phyloP scores from a whole-genome alignment of 306 rosid species.

The Cucurbita argyrosperma region DNA sequence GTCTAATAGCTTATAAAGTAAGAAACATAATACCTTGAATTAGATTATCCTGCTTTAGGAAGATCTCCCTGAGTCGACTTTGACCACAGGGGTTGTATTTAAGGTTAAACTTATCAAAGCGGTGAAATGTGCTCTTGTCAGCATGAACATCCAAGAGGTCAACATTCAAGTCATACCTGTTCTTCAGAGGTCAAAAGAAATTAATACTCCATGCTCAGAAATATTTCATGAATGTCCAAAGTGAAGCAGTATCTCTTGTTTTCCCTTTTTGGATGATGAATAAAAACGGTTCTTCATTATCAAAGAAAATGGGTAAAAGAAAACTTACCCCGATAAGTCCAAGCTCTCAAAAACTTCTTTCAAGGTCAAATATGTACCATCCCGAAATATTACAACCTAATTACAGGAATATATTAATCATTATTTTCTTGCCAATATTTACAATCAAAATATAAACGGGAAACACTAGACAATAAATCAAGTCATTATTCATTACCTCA shows the following conservation, averaged over 20 bases:
- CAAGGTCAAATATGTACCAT: slow-evolving; percentile 95
- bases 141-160: slow-evolving; percentile 99
- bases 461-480: background rate
- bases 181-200: slow-evolving; percentile 12
- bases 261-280: background rate
- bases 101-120: slow-evolving; percentile 95
- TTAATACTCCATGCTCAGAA: background rate
- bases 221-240: background rate
- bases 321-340: slow-evolving; percentile 75
- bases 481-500: slow-evolving; percentile 45
- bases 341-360: slow-evolving; percentile 96
- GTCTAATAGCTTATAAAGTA: background rate
- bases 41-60: slow-evolving; percentile 93
- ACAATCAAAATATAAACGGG: background rate
- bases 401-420: slow-evolving; percentile 10
- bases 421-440: background rate
- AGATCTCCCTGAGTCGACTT: slow-evolving; percentile 99
- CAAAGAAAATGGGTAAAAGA: background rate
- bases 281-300: background rate
- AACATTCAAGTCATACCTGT: slow-evolving; percentile 94
- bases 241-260: background rate
- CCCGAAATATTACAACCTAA: slow-evolving; percentile 98
- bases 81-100: slow-evolving; percentile 99
- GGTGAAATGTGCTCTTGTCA: slow-evolving; percentile 99
- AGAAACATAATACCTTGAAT: slow-evolving; percentile 63